Base-by-base conservation (phyloP, 208 protist genomes). In the Porcisia hertigi region DNA sequence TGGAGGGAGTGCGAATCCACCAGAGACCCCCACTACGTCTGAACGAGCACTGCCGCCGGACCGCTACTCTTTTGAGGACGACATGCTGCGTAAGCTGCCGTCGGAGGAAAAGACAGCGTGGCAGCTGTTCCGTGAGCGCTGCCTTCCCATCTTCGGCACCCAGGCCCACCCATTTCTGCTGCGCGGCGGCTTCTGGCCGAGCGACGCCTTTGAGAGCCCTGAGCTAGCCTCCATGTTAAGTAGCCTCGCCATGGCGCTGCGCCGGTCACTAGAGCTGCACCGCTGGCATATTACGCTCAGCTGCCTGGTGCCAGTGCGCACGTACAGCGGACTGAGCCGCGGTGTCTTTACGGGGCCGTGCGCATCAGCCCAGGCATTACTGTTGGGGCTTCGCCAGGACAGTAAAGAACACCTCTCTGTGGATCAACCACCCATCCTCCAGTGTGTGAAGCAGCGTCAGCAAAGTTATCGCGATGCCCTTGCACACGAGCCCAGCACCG, bases 121-220 rank as follows among this genome's bases (percentile, higher is more conserved):
- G 93, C 90, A 96, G 72, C 87, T 97, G 62, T 97, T 97, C 80
- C 84, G 89, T 69, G 89, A 94, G 74, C 81, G 88, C 45, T 97
- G 93, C 71, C 74, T 94, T 69, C 93, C 93, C 7, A 65, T 94
- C 34, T 94, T 95, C 58, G 87, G 84, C 66, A 91, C 83, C 47
- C 64, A 81, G 79, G 92, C 90, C 25, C 92, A 96, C 76, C 89
- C 90, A 25, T 95, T 95, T 73, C 82, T 97, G 47, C 85, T 97
- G 30, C 88, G 92, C 34, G 93, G 93, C 47, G 94, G 94, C 78
- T 97, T 97, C 81, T 97, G 93, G 92, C 90, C 90, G 20, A 89
- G 85, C 75, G 77, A 89, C 23, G 89, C 93, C 34, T 97, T 96
- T 76, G 92, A 97, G 54, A 93, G 89, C 55, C 90, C 93, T 6